Evolutionary conservation across 208 protist species (phyloP), one percentile per base, ranked within the genome.

Genomic region (Herpetomonas samuelpessoai): DNA sequence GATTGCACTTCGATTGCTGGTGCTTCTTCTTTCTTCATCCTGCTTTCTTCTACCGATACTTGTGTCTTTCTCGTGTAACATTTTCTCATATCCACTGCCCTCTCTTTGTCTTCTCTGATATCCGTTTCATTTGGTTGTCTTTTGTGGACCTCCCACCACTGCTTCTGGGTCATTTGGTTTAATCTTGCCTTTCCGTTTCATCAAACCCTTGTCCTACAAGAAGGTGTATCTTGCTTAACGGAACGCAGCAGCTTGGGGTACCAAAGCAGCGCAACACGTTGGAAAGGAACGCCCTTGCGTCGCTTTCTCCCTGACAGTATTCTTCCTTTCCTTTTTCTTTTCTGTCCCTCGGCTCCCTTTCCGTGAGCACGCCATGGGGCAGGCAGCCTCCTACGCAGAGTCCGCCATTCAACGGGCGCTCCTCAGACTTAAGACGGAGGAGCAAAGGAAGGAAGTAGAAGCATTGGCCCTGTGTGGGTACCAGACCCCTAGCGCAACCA

Each of bases 311-410:
- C 22, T 10, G 28, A 14, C 26, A 12, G 28, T 30, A 16, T 44
- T 27, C 19, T 29, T 45, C 9, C 21, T 57, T 59, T 57, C 21
- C 24, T 52, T 61, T 58, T 60, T 57, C 14, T 49, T 29, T 26
- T 18, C 29, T 29, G 2, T 54, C 24, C 52, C 24, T 59, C 27
- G 0, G 44, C 19, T 65, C 2, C 9, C 3, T 14, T 57, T 1
- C 39, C 22, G 52, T 26, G 19, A 9, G 18, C 10, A n/a, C 27
- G 2, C 16, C 1, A 86, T 86, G 74, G 74, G 76, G 3, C 79
- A 86, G 38, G 70, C 75, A n/a, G 65, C 79, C 19, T 80, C 79
- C 18, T 82, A 86, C 62, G 64, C 75, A 2, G 68, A 75, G 48
- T 76, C 72, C 24, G 71, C 79, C 35, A 69, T 82, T 21, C 67